Percentiles rank a stretch among this genome's conserved stretches.
Evolutionary conservation across 768 basidiomycete species (phyloP).

Genomic region (Saitozyma sp.): DNA sequence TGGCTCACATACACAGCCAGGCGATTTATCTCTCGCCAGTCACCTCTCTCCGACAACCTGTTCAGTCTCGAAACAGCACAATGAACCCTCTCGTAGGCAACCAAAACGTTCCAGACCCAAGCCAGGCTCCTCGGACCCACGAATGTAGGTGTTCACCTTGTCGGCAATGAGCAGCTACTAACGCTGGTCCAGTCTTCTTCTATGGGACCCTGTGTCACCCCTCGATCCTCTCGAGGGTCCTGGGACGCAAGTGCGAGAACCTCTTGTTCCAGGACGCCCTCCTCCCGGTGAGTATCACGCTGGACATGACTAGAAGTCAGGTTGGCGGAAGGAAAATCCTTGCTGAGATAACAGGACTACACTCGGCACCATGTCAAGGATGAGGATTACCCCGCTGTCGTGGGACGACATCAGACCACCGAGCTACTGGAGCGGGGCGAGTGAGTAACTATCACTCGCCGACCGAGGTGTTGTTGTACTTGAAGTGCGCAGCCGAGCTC

Average conservation of each 20-base stretch:
- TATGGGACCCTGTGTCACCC: constrained; percentile 92
- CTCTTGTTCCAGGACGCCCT: constrained; percentile 73
- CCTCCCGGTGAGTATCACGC: constrained; percentile 60
- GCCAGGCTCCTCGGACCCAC: too few species aligned
- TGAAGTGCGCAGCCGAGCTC: too few species aligned
- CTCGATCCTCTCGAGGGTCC: constrained; percentile 72
- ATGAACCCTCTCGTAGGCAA: too few species aligned
- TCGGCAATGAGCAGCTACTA: not conserved
- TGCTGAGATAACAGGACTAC: constrained; percentile 60
- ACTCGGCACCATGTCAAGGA: constrained; percentile 77
- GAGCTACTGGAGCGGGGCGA: constrained; percentile 54
- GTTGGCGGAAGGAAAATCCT: not conserved
- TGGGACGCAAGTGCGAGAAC: constrained; percentile 66
- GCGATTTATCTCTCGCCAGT: too few species aligned
- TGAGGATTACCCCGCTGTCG: constrained; percentile 80
- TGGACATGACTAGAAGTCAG: not conserved
- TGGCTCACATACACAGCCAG: too few species aligned
- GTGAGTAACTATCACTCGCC: constrained; percentile 4
- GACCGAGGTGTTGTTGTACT: too few species aligned
- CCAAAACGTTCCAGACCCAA: too few species aligned
- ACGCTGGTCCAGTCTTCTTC: constrained; percentile 60
- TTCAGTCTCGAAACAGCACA: too few species aligned
- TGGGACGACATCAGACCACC: constrained; percentile 62
- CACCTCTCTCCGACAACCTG: too few species aligned
- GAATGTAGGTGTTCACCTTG: too few species aligned